Percentiles rank a stretch among this genome's conserved stretches.
phyloP scores from a whole-genome alignment of 192 early-diverging fungal species.

The Mortierella hygrophila region DNA sequence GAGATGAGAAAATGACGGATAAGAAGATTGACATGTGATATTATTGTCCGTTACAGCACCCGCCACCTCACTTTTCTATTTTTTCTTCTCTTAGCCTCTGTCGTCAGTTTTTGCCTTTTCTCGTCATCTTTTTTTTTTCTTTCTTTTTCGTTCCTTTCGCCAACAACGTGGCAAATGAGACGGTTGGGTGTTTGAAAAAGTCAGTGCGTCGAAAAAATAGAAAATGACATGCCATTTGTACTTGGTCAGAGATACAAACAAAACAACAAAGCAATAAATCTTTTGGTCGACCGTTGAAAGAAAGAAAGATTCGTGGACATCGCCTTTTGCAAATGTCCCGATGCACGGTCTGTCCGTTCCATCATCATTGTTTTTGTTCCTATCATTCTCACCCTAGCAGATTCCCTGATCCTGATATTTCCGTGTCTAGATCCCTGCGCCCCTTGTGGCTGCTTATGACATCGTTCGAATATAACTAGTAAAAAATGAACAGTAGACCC shows the following conservation, averaged over 20 bases:
- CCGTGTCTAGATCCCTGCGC: no score
- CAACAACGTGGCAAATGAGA: conserved; percentile 1
- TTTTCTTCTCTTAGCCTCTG: background rate
- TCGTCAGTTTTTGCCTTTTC: background rate
- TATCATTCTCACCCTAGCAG: no score
- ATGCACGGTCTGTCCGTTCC: no score
- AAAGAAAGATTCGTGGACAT: background rate
- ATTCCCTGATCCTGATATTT: background rate
- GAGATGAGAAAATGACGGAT: background rate
- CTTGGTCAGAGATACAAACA: background rate
- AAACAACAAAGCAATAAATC: background rate
- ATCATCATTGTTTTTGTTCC: no score
- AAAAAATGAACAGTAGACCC: background rate
- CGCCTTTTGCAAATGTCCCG: background rate
- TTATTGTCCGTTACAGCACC: background rate
- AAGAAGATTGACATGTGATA: background rate
- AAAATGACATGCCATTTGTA: background rate
- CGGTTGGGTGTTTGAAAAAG: background rate
- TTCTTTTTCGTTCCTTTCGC: background rate
- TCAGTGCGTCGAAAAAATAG: background rate
- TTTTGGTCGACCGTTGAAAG: background rate
- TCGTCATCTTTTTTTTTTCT: background rate
- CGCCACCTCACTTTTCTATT: background rate
- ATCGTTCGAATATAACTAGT: no score
- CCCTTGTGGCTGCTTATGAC: no score